Evolutionary conservation across 2,329 filamentous ascomycete genomes (phyloP).

Genomic region (Purpureocillium lavendulum): DNA sequence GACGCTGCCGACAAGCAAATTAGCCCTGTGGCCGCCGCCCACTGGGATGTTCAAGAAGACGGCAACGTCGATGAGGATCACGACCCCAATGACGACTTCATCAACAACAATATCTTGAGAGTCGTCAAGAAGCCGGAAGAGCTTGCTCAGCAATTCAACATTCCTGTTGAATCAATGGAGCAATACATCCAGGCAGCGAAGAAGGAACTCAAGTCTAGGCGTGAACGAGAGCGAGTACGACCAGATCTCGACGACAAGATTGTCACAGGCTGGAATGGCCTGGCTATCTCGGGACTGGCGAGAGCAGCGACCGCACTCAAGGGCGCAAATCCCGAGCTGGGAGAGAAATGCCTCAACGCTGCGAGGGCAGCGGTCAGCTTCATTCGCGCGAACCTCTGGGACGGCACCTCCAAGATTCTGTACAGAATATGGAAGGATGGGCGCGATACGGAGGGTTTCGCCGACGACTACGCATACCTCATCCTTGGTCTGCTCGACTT

Average conservation of each 20-base stretch:
- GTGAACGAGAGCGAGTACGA: conserved; percentile 64
- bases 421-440: conserved; percentile 67
- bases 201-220: conserved; percentile 59
- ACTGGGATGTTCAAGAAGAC: conserved; percentile 76
- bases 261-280: conserved; percentile 78
- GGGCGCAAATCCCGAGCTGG: conserved; percentile 46
- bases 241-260: conserved; percentile 85
- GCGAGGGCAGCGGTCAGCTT: conserved; percentile 65
- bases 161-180: conserved; percentile 60
- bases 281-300: conserved; percentile 77
- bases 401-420: conserved; percentile 50
- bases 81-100: conserved; percentile 88
- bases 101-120: conserved; percentile 83
- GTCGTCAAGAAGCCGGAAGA: conserved; percentile 59
- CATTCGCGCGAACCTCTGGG: conserved; percentile 66
- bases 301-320: conserved; percentile 63
- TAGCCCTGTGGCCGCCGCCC: conserved; percentile 66
- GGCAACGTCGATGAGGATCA: conserved; percentile 79
- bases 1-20: conserved; percentile 40
- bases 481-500: conserved; percentile 76
- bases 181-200: conserved; percentile 60
- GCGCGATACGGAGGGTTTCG: conserved; percentile 63
- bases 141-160: conserved; percentile 66
- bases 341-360: conserved; percentile 51
- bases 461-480: conserved; percentile 91